Evolutionary conservation across 2,329 filamentous ascomycete genomes (phyloP), one percentile per base, ranked within the genome.

Genomic region (Phaeosphaeria sp.): DNA sequence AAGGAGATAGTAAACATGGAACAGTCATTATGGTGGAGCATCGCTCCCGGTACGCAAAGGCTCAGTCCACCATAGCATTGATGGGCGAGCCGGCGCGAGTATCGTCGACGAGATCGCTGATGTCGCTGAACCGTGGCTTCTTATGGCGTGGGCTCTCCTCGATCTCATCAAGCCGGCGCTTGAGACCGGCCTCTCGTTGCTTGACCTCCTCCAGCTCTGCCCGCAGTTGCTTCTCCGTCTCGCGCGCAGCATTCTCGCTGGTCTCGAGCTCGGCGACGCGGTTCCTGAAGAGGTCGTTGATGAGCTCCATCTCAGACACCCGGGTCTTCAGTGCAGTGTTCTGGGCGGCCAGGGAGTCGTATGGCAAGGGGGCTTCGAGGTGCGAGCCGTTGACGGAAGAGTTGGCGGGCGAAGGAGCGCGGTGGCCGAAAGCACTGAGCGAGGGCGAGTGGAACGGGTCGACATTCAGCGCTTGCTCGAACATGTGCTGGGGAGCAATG

Each of bases 241-340:
- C 85, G 7, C 84, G 81, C 44, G 88, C 82, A 57, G 87, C 84
- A 48, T 86, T 86, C 73, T 94, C 91, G 71, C 90, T 90, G 65
- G 89, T 86, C 74, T 96, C 92, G 13, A 95, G 83, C 73, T 95
- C 84, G 74, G 88, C 77, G 42, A 97, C 87, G 11, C 81, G 79
- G 59, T 90, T 89, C 46, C 82, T 80, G 75, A 90, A 91, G 20
- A 91, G 78, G 53, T 89, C 85, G 70, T 88, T 97, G 81, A 99
- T 97, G 51, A 99, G 86, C 75, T 99, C 95, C 22, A 99, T 85
- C 77, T 99, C 95, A 67, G 90, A 95, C 33, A 99, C 94, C 43
- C 95, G 89, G 0, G 95, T 99, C 80, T 96, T 96, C n/a, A 98
- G 83, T 50, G 89, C 90, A 5, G 91, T 91, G 76, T 96, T 97